Conservation (phyloP, 192 early-diverging fungal genomes). For the Backusella sp. region DNA sequence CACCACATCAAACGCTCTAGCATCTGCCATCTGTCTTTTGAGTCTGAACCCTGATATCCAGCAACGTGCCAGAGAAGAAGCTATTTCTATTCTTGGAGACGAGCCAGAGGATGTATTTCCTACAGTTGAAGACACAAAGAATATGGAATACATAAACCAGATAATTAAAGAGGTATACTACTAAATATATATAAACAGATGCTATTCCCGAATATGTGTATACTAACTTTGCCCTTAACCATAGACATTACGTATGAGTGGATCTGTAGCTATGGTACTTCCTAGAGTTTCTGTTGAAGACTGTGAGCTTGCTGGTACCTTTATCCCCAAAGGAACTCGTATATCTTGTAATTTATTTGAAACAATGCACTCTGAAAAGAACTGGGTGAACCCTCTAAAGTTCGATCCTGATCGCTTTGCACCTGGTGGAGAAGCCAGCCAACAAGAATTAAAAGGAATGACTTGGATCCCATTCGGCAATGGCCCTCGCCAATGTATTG, state of each 20-base stretch:
- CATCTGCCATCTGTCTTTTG: slow-evolving; percentile 17
- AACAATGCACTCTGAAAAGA: background rate
- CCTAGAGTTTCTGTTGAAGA: background rate
- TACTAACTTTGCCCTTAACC: background rate
- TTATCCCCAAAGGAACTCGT: slow-evolving; percentile 5
- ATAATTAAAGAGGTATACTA: slow-evolving; percentile 21
- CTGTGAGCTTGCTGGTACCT: background rate
- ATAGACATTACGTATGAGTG: background rate
- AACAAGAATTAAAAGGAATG: slow-evolving; percentile 27
- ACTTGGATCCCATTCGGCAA: slow-evolving; percentile 57
- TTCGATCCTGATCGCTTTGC: slow-evolving; percentile 21
- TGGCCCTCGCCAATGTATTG: slow-evolving; percentile 57
- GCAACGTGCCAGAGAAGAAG: slow-evolving; percentile 28
- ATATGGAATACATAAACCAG: slow-evolving; percentile 22
- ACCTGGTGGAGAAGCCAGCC: slow-evolving; percentile 17
- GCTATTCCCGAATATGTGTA: background rate
- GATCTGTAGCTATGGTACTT: slow-evolving; percentile 14
- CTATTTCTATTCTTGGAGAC: slow-evolving; percentile 25
- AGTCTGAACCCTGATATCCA: slow-evolving; percentile 18
- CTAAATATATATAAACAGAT: too few species aligned
- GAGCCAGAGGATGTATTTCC: slow-evolving; percentile 17
- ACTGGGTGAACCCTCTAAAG: slow-evolving; percentile 13
- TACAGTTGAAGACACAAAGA: slow-evolving; percentile 21
- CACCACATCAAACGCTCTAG: slow-evolving; percentile 30
- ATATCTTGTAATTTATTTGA: background rate